These are phyloP conservation scores for Pelargonium exstipulatum DNA, from an alignment of 441 rosid species.

Conservation along the genomic window DNA sequence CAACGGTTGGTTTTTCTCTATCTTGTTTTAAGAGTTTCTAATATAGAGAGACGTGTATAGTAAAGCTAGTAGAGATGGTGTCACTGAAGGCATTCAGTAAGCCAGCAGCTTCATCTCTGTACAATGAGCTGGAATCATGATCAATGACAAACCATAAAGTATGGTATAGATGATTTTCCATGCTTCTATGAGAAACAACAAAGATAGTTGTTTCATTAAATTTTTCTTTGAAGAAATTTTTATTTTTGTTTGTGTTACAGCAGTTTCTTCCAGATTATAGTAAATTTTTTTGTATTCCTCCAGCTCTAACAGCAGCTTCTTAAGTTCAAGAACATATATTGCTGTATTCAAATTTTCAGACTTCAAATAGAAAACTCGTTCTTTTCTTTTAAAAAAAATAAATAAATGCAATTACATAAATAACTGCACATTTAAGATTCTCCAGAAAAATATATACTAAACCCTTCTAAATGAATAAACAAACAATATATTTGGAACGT, in stretches of 20 bases:
- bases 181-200: conserved; percentile 22
- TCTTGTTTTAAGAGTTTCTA: conserved; percentile 24
- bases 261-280: conserved; percentile 10
- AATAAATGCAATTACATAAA: background rate
- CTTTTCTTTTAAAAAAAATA: background rate
- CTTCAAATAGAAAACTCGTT: background rate
- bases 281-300: background rate
- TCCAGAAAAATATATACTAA: background rate
- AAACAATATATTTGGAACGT: background rate
- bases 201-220: conserved; percentile 22
- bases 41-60: conserved; percentile 41
- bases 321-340: background rate
- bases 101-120: conserved; percentile 26
- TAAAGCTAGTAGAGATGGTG: conserved; percentile 27
- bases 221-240: conserved; percentile 22
- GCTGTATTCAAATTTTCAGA: background rate
- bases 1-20: conserved; percentile 30
- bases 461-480: background rate
- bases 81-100: conserved; percentile 24
- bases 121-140: conserved; percentile 29
- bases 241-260: conserved; percentile 22
- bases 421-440: background rate
- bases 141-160: conserved; percentile 14
- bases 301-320: background rate
- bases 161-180: conserved; percentile 19